Conservation (phyloP, 148 eudicot species). For the Fagopyrum esculentum region DNA sequence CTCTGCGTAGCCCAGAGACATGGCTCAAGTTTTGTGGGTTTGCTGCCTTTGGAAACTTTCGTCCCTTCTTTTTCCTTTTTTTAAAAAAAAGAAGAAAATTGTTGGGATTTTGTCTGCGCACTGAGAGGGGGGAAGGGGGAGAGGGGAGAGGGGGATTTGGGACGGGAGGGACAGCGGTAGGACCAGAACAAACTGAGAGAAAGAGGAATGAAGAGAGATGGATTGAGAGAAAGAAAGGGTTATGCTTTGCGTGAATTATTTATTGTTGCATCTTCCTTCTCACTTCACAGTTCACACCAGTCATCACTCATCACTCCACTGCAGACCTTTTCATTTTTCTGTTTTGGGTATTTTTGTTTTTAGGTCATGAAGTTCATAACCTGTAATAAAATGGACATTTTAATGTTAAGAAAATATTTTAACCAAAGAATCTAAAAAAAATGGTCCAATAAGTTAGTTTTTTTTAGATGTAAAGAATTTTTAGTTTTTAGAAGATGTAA, state of each 20-base stretch:
- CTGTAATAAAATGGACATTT: no score
- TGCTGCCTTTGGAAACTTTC: constrained; percentile 10
- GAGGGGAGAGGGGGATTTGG: constrained; percentile 6
- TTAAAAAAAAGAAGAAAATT: neutral
- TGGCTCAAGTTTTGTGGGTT: constrained; percentile 17
- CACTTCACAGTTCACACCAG: neutral
- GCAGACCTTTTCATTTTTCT: neutral
- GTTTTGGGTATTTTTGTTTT: neutral
- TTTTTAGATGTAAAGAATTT: no score
- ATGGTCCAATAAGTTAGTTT: no score
- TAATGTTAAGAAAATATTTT: no score
- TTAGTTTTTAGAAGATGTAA: no score
- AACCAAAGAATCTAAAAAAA: no score
- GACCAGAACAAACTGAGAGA: neutral
- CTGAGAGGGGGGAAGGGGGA: neutral
- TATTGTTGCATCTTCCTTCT: neutral
- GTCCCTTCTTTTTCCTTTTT: neutral
- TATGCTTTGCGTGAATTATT: neutral
- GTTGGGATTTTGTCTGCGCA: neutral
- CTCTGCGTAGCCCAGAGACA: constrained; percentile 87
- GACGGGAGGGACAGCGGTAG: constrained; percentile 12
- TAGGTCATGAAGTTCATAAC: neutral
- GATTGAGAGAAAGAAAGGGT: neutral
- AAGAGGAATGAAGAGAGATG: neutral
- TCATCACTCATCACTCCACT: neutral